Conservation (phyloP, 495 filamentous ascomycete genomes). For the Aspergillus sparsus region DNA sequence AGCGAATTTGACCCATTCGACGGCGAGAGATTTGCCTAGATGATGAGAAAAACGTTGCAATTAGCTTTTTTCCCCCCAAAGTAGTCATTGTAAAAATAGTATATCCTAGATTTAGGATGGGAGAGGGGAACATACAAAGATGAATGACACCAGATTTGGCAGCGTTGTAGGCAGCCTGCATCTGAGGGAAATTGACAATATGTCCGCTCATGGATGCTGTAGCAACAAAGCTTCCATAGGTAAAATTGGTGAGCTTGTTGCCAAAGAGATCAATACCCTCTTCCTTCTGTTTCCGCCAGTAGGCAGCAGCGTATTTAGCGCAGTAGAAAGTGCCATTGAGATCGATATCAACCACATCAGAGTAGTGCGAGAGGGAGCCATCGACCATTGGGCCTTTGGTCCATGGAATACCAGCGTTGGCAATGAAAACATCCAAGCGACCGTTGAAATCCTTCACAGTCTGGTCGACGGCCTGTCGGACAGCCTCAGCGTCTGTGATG, state of each 20-base stretch:
- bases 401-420: slow-evolving; percentile 79
- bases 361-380: slow-evolving; percentile 64
- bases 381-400: slow-evolving; percentile 68
- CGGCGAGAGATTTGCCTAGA: slow-evolving; percentile 69
- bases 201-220: slow-evolving; percentile 83
- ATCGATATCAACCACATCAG: slow-evolving; percentile 69
- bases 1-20: slow-evolving; percentile 87
- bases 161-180: slow-evolving; percentile 84
- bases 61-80: not conserved
- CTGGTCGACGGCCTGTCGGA: slow-evolving; percentile 56
- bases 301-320: slow-evolving; percentile 71
- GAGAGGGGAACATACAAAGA: slow-evolving; percentile 57
- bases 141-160: slow-evolving; percentile 86
- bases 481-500: slow-evolving; percentile 58
- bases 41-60: slow-evolving; percentile 7
- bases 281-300: slow-evolving; percentile 66
- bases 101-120: not conserved
- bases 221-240: slow-evolving; percentile 71
- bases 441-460: slow-evolving; percentile 70
- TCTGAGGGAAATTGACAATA: slow-evolving; percentile 84
- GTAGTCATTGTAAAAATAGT: not conserved
- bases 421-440: slow-evolving; percentile 77
- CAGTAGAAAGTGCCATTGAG: slow-evolving; percentile 82
- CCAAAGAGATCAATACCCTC: slow-evolving; percentile 68
- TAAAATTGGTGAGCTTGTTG: slow-evolving; percentile 64